Base-by-base conservation (phyloP, 2,329 filamentous ascomycete species). In the Thermomyces lanuginosus region DNA sequence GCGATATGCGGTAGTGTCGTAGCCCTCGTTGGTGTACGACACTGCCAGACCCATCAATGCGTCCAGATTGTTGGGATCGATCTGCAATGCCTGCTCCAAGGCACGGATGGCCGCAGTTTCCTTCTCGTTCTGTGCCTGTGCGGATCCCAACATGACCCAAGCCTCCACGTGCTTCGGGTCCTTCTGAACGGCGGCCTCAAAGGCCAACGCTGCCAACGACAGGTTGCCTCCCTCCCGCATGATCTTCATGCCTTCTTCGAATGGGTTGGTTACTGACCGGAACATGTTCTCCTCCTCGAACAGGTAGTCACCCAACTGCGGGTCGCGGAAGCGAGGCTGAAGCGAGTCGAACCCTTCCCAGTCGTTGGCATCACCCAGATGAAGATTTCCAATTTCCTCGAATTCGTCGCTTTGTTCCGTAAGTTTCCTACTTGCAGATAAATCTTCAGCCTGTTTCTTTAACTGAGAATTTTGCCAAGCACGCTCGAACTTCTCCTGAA, bases 111-210 rank as follows among this genome's bases (percentile, higher is more conserved):
- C 89, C 0, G 89, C 86, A 6, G 82, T 78, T 53, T 98, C 89
- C 59, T 98, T 98, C 55, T 98, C 89, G 53, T 98, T 98, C 52
- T 98, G 89, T 11, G 89, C 89, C 56, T 98, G 89, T 10, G 84
- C 80, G 28, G 77, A 76, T 28, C 89, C 89, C 16, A 98, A 69
- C 43, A 83, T 76, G 6, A 84, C 81, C 89, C 89, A 98, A 2
- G 89, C 89, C 29, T 92, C 79, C 19, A 86, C 72, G 49, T 95
- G 86, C 29, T 76, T 64, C 1, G 82, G 71, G 35, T 92, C 73
- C 56, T 86, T 83, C 52, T 93, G 84, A 4, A 86, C 81, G 2
- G 89, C 89, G 10, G 89, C 83, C 56, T 98, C 89, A 42, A 98
- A 98, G 0, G 89, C 89, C 25, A 98, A 62, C 0, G 89, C 83